Percentiles rank a stretch among this genome's conserved stretches.
These are phyloP conservation scores for Aspergillus ochraceus DNA, from an alignment of 2,329 filamentous ascomycete species.

Conservation along the genomic window DNA sequence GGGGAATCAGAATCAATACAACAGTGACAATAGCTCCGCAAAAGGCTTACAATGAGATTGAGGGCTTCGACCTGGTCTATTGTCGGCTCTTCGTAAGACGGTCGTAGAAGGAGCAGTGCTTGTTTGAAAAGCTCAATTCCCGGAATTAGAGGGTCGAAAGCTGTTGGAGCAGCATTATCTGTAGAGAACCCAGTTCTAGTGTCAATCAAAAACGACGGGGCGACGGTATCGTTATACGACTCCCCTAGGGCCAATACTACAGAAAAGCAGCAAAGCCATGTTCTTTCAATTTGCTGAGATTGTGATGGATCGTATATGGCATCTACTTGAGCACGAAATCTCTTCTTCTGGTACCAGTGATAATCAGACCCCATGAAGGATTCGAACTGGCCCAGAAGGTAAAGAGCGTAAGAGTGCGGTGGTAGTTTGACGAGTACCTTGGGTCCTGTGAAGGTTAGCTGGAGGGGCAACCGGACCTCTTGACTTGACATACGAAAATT, in stretches of 20 bases:
- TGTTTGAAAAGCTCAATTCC: constrained; percentile 16
- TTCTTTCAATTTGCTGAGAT: background rate
- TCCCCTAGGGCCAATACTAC: constrained; percentile 21
- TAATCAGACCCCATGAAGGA: constrained; percentile 3
- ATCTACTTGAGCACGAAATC: background rate
- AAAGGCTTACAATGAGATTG: constrained; percentile 17
- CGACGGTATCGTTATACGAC: constrained; percentile 8
- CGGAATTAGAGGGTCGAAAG: background rate
- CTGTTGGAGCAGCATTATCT: background rate
- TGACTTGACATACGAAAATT: background rate
- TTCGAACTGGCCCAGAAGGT: background rate
- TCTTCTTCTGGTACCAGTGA: constrained; percentile 1
- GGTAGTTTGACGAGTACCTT: background rate
- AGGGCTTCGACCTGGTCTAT: constrained; percentile 22
- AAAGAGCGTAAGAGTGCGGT: background rate
- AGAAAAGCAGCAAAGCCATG: constrained; percentile 18
- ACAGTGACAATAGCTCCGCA: background rate
- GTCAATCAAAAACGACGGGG: background rate
- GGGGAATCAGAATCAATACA: background rate
- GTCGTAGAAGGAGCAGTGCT: constrained; percentile 16
- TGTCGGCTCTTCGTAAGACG: constrained; percentile 16
- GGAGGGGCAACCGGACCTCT: background rate
- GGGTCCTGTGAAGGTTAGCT: background rate
- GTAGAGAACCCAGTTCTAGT: background rate
- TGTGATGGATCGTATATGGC: background rate